phyloP scores from a whole-genome alignment of 2,329 filamentous ascomycete genomes.

The Aspergillus fumigatus region DNA sequence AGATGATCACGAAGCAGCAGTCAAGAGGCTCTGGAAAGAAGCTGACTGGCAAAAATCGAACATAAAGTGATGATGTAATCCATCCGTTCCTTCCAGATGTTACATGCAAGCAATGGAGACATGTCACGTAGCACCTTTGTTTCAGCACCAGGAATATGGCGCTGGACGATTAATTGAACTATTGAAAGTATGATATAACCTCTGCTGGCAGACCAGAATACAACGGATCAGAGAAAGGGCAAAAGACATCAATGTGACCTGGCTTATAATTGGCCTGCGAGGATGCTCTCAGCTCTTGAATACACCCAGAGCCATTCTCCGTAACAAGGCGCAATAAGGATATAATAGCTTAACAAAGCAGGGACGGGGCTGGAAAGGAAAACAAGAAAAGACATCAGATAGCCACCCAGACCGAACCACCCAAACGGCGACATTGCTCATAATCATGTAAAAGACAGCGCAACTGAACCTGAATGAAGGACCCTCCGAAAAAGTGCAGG shows the following conservation, averaged over 20 bases:
- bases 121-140: neutral
- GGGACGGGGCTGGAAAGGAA: neutral
- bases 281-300: neutral
- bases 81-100: neutral
- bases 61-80: neutral
- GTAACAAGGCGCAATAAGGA: slow-evolving; percentile 7
- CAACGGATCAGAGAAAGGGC: neutral
- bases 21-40: too few species aligned
- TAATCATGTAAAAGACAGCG: slow-evolving; percentile 19
- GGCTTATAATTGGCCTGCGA: neutral
- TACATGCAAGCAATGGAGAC: neutral
- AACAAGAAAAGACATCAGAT: slow-evolving; percentile 13
- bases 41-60: neutral
- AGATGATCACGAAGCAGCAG: neutral
- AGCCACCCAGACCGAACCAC: slow-evolving; percentile 21
- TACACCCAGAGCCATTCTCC: slow-evolving; percentile 6
- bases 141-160: neutral
- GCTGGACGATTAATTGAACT: neutral
- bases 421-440: slow-evolving; percentile 23
- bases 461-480: neutral
- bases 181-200: neutral
- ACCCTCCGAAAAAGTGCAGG: slow-evolving; percentile 6
- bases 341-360: slow-evolving; percentile 3
- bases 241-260: neutral
- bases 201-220: neutral